Conservation (phyloP, 192 early-diverging fungal species). For the Umbelopsis sp. region DNA sequence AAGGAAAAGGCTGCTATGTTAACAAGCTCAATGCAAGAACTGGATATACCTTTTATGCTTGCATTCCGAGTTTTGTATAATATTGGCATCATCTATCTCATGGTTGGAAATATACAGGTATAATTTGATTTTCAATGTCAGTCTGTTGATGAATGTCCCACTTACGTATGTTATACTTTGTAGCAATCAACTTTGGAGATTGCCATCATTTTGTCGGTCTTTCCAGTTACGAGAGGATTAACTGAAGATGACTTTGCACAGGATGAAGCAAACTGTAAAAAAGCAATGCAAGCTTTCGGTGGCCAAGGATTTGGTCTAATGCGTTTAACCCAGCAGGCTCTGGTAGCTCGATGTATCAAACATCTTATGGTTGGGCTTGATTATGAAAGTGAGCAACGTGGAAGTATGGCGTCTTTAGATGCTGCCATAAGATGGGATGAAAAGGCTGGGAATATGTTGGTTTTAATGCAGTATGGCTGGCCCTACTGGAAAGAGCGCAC, state of each 20-base stretch:
- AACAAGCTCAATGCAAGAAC: constrained; percentile 14
- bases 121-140: not conserved
- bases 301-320: constrained; percentile 38
- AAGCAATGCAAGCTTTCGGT: constrained; percentile 28
- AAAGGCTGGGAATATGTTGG: constrained; percentile 35
- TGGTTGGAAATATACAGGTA: constrained; percentile 40
- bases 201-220: constrained; percentile 40
- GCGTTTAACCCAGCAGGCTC: constrained; percentile 32
- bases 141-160: not conserved
- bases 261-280: constrained; percentile 36
- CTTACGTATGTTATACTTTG: not conserved
- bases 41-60: constrained; percentile 42
- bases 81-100: constrained; percentile 41
- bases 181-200: constrained; percentile 42
- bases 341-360: constrained; percentile 39
- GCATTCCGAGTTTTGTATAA: constrained; percentile 41
- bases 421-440: constrained; percentile 41
- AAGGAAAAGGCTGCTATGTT: constrained; percentile 24
- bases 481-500: constrained; percentile 36
- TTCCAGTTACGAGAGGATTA: constrained; percentile 29
- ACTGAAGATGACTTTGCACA: constrained; percentile 32
- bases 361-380: constrained; percentile 41
- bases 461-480: constrained; percentile 43
- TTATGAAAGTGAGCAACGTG: constrained; percentile 24
- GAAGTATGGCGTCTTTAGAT: constrained; percentile 34